These are phyloP conservation scores for Russula virescens DNA, from an alignment of 768 basidiomycete genomes.

Conservation along the genomic window DNA sequence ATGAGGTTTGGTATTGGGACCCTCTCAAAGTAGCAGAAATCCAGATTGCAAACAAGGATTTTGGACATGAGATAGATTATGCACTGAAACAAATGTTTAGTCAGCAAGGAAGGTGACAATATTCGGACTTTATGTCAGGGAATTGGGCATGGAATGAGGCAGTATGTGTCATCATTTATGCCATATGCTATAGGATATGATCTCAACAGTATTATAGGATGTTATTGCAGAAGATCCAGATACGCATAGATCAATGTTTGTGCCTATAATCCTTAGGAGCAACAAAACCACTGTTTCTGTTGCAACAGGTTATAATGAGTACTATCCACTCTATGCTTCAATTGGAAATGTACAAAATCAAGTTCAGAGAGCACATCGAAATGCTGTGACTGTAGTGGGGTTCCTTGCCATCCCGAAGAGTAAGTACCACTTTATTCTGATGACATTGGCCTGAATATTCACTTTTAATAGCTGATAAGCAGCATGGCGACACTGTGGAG, in stretches of 20 bases:
- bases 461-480: constrained; percentile 3
- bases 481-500: constrained; percentile 7
- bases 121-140: constrained; percentile 41
- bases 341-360: constrained; percentile 27
- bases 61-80: too few species aligned
- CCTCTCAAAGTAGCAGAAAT: too few species aligned
- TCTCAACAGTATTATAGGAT: too few species aligned
- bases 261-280: constrained; percentile 26
- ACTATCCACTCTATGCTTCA: constrained; percentile 27
- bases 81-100: too few species aligned
- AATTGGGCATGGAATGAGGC: constrained; percentile 39
- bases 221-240: constrained; percentile 1
- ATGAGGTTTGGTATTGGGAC: too few species aligned
- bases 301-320: constrained; percentile 27
- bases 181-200: too few species aligned
- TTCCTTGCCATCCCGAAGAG: constrained; percentile 33
- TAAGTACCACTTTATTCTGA: constrained; percentile 6
- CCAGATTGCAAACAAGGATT: too few species aligned
- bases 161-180: constrained; percentile 26
- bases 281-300: constrained; percentile 31
- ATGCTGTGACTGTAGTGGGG: constrained; percentile 26
- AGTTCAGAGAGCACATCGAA: constrained; percentile 26
- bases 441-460: too few species aligned
- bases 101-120: too few species aligned
- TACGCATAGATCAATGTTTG: constrained; percentile 17